Percentiles rank a stretch among this genome's conserved stretches.
phyloP scores from a whole-genome alignment of 768 basidiomycete genomes.

The Cyclocybe aegerita region DNA sequence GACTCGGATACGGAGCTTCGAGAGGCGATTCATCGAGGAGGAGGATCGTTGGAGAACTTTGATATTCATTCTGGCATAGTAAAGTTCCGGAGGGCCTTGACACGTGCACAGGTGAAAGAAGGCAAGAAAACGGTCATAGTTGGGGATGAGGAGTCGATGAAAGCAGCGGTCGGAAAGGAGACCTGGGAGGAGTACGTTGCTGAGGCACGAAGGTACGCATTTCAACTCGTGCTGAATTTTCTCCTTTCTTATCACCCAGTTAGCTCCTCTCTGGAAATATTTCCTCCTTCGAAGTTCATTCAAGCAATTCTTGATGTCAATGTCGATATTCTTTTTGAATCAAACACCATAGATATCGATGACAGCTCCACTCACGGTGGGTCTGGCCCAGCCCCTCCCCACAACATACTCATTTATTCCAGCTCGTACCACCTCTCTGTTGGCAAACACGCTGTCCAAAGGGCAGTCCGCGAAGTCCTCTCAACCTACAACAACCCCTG shows the following conservation, averaged over 20 bases:
- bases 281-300: slow-evolving; percentile 46
- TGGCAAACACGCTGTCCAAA: slow-evolving; percentile 53
- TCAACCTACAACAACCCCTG: slow-evolving; percentile 8
- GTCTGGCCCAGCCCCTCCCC: not conserved
- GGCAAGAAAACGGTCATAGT: slow-evolving; percentile 52
- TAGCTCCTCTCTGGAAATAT: slow-evolving; percentile 43
- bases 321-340: slow-evolving; percentile 25
- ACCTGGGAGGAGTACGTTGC: slow-evolving; percentile 52
- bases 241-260: not conserved
- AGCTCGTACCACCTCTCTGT: slow-evolving; percentile 29
- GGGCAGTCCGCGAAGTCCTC: slow-evolving; percentile 25
- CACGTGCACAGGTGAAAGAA: slow-evolving; percentile 50
- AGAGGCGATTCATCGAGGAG: slow-evolving; percentile 56
- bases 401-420: not conserved
- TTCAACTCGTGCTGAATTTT: not conserved
- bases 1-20: slow-evolving; percentile 47
- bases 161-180: slow-evolving; percentile 50
- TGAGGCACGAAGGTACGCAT: slow-evolving; percentile 49
- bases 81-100: slow-evolving; percentile 53
- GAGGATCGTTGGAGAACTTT: slow-evolving; percentile 63
- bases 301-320: slow-evolving; percentile 46
- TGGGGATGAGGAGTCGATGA: slow-evolving; percentile 46
- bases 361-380: slow-evolving; percentile 3
- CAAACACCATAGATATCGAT: slow-evolving; percentile 15
- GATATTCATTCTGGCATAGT: slow-evolving; percentile 46